phyloP scores from a whole-genome alignment of 768 basidiomycete species.

The Amyloporia xantha region DNA sequence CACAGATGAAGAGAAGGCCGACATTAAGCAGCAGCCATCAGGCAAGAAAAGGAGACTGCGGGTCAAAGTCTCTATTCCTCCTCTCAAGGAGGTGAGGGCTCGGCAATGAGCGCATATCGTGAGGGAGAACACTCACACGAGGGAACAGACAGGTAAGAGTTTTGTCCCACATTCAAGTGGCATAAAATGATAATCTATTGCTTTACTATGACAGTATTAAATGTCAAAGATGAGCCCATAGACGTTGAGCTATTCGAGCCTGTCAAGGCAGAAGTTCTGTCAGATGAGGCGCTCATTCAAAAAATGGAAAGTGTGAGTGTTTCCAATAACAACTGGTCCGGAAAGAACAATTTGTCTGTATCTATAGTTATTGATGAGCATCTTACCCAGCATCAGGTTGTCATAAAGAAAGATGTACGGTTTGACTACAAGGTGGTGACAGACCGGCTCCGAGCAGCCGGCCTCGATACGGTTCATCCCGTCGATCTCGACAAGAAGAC shows the following conservation, averaged over 20 bases:
- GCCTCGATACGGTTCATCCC: conserved; percentile 2
- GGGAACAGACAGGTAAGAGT: too few species aligned
- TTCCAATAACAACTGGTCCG: not conserved
- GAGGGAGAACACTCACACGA: too few species aligned
- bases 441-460: conserved; percentile 4
- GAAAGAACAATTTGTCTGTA: not conserved
- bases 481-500: conserved; percentile 9
- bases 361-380: not conserved
- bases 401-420: conserved; percentile 8
- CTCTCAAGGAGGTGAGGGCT: not conserved
- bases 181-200: not conserved
- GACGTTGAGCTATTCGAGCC: not conserved
- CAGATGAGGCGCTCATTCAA: not conserved
- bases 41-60: not conserved
- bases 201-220: not conserved
- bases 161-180: not conserved
- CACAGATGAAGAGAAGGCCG: not conserved
- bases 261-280: not conserved
- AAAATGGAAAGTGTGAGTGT: not conserved
- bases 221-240: not conserved
- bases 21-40: not conserved
- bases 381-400: conserved; percentile 6
- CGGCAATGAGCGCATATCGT: not conserved
- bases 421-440: conserved; percentile 6
- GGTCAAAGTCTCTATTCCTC: not conserved